These are phyloP conservation scores for Helotiales sp. DNA, from an alignment of 2,329 filamentous ascomycete species.

Conservation along the genomic window DNA sequence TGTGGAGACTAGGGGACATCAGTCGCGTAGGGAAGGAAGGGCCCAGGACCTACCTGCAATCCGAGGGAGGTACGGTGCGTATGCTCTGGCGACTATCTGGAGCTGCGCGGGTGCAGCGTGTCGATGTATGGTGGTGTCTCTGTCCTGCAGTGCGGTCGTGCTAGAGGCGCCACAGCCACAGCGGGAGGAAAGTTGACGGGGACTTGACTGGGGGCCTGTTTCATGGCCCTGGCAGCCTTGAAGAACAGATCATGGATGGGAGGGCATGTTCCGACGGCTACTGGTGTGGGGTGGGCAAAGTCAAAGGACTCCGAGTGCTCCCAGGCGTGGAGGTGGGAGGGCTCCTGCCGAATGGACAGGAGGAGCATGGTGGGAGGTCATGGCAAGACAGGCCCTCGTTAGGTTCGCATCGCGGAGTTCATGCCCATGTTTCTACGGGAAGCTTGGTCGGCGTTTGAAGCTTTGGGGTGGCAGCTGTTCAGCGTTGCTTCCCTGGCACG, in stretches of 20 bases:
- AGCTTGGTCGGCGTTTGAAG: not conserved
- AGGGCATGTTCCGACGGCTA: conserved; percentile 10
- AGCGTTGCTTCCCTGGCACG: too few relatives aligned
- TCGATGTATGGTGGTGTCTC: not conserved
- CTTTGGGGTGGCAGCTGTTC: not conserved
- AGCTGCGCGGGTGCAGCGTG: too few relatives aligned
- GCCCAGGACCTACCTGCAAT: not conserved
- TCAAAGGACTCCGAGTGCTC: not conserved
- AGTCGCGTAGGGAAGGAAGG: not conserved
- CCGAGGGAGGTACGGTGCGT: not conserved
- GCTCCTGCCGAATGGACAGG: conserved; percentile 6
- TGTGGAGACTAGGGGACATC: not conserved
- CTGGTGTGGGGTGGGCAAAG: conserved; percentile 7
- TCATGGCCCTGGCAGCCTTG: not conserved
- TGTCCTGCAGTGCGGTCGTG: not conserved
- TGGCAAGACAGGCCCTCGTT: too few relatives aligned
- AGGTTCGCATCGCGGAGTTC: not conserved
- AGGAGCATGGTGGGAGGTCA: not conserved
- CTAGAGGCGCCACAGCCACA: too few relatives aligned
- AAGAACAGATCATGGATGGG: conserved; percentile 1
- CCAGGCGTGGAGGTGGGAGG: conserved; percentile 5
- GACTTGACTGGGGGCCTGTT: not conserved
- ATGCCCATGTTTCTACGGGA: conserved; percentile 1
- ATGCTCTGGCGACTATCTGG: not conserved
- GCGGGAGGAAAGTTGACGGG: not conserved